Evolutionary conservation across 2,329 filamentous ascomycete species (phyloP).

Genomic region (Anthostomella pinea): DNA sequence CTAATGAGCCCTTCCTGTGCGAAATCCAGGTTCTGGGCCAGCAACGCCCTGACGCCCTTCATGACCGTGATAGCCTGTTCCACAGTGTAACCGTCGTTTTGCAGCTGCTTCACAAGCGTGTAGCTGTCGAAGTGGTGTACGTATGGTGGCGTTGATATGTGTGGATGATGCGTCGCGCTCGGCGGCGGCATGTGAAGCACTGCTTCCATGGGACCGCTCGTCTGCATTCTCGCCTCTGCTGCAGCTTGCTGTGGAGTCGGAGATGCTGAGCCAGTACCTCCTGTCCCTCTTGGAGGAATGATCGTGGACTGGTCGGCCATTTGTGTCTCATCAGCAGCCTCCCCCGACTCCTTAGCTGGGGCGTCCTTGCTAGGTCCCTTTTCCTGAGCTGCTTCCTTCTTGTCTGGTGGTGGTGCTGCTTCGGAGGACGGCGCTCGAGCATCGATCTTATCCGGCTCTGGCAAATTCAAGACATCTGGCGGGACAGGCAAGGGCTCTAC

Average conservation of each 20-base stretch:
- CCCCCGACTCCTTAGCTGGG: constrained; percentile 9
- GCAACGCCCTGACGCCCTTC: constrained; percentile 80
- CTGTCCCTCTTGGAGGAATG: constrained; percentile 3
- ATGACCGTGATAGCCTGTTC: constrained; percentile 80
- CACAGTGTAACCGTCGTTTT: constrained; percentile 66
- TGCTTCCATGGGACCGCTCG: constrained; percentile 48
- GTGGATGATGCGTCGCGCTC: constrained; percentile 42
- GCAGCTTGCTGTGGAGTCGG: constrained; percentile 31
- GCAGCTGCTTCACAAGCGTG: constrained; percentile 77
- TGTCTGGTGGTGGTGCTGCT: constrained; percentile 7
- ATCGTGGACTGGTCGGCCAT: constrained; percentile 11
- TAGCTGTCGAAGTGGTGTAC: constrained; percentile 98
- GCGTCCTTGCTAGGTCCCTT: too few species aligned
- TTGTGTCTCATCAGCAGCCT: constrained; percentile 8
- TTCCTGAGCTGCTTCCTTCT: constrained; percentile 13
- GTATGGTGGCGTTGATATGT: constrained; percentile 73
- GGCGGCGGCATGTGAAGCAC: constrained; percentile 42
- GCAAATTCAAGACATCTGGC: constrained; percentile 28
- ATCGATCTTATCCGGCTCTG: constrained; percentile 18
- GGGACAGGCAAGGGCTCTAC: constrained; percentile 48
- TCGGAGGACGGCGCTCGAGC: constrained; percentile 14
- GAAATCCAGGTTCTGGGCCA: constrained; percentile 76
- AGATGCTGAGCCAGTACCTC: constrained; percentile 9
- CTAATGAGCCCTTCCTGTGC: constrained; percentile 79
- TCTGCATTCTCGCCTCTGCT: constrained; percentile 38